These are phyloP conservation scores for Yamadazyma laniorum DNA, from an alignment of 805 yeast genomes.

Conservation along the genomic window DNA sequence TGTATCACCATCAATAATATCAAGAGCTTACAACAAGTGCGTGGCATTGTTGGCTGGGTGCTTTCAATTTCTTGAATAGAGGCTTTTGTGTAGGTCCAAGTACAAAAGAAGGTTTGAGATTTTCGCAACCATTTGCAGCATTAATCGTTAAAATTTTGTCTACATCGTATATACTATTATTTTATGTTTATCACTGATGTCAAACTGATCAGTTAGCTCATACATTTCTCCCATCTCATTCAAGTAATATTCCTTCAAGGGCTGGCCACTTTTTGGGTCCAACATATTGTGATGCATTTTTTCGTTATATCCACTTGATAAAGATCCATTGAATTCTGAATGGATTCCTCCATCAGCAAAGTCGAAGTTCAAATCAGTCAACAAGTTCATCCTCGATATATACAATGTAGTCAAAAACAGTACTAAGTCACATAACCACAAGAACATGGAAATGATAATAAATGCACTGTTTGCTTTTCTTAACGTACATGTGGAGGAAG, in stretches of 20 bases:
- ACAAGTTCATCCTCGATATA: conserved; percentile 33
- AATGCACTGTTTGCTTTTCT: conserved; percentile 38
- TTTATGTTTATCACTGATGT: conserved; percentile 22
- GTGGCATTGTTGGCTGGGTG: no score
- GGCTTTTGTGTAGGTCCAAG: no score
- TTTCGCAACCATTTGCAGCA: conserved; percentile 8
- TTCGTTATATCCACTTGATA: conserved; percentile 4
- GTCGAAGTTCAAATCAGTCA: conserved; percentile 34
- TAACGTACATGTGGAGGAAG: conserved; percentile 22
- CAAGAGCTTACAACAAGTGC: no score
- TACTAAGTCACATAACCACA: conserved; percentile 38
- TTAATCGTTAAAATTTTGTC: background rate
- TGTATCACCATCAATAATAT: no score
- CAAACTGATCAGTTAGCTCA: conserved; percentile 20
- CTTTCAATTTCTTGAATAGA: no score
- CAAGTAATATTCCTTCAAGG: conserved; percentile 26
- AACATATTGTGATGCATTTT: conserved; percentile 6
- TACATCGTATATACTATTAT: conserved; percentile 30
- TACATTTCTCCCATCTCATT: conserved; percentile 32
- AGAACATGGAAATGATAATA: conserved; percentile 34
- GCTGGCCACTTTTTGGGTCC: conserved; percentile 18
- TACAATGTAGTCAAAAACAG: conserved; percentile 39
- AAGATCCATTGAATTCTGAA: conserved; percentile 14
- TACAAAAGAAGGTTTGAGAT: no score
- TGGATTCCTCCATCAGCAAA: conserved; percentile 22